Conservation (phyloP, 805 yeast genomes). For the Brettanomyces naardenensis region DNA sequence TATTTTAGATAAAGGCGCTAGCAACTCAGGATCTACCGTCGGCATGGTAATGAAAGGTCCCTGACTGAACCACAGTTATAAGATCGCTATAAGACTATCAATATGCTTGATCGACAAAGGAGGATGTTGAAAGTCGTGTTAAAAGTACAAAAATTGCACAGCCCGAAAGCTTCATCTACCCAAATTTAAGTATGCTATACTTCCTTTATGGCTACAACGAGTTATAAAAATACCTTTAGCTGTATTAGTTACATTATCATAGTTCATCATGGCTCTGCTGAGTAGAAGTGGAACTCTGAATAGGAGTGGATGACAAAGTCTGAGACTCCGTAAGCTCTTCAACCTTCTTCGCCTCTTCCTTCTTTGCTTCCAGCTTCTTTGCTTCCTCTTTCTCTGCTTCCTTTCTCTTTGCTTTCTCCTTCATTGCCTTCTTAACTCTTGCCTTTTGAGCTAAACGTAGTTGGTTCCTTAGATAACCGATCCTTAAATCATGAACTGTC, state of each 20-base stretch:
- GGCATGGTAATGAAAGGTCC: constrained; percentile 16
- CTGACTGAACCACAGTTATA: too few relatives aligned
- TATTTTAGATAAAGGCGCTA: constrained; percentile 24
- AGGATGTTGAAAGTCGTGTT: not conserved
- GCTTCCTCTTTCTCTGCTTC: not conserved
- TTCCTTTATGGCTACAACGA: too few relatives aligned
- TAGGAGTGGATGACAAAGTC: not conserved
- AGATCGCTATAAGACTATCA: not conserved
- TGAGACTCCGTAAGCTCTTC: not conserved
- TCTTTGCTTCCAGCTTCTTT: not conserved
- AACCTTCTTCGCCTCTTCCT: not conserved
- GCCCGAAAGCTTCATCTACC: too few relatives aligned
- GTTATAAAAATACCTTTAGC: too few relatives aligned
- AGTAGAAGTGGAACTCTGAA: too few relatives aligned
- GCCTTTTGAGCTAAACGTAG: constrained; percentile 1
- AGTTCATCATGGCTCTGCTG: not conserved
- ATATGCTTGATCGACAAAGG: too few relatives aligned
- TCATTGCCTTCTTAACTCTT: constrained; percentile 13
- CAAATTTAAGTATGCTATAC: too few relatives aligned
- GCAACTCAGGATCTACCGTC: constrained; percentile 26
- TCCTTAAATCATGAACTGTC: constrained; percentile 23
- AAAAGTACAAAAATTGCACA: too few relatives aligned
- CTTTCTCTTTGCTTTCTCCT: constrained; percentile 6
- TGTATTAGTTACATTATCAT: too few relatives aligned
- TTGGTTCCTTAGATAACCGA: constrained; percentile 17